Conservation (phyloP, 2,329 filamentous ascomycete genomes). For the Cladophialophora chaetospira region DNA sequence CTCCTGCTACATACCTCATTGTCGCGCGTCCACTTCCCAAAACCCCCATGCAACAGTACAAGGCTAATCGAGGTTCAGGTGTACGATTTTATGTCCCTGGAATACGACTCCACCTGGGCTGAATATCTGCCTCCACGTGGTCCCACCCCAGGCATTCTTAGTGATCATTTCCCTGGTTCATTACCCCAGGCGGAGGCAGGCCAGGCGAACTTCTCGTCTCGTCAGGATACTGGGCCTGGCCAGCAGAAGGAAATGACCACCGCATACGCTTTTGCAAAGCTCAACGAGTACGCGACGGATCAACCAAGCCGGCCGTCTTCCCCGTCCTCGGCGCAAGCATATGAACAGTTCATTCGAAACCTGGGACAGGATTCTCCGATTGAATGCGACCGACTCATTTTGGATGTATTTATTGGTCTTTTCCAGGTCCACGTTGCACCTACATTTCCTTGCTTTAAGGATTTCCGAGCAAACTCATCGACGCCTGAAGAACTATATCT, state of each 20-base stretch:
- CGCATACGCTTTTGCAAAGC: slow-evolving; percentile 7
- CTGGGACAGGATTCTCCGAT: background rate
- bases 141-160: no score
- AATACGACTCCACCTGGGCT: no score
- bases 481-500: background rate
- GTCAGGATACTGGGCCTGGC: background rate
- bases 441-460: background rate
- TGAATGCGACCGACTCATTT: background rate
- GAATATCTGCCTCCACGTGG: no score
- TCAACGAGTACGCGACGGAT: slow-evolving; percentile 2
- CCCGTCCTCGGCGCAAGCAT: background rate
- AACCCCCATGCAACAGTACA: no score
- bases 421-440: background rate
- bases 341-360: background rate
- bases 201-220: background rate
- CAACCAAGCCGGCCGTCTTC: slow-evolving; percentile 1
- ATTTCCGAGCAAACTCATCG: background rate
- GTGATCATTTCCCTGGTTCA: background rate
- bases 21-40: no score
- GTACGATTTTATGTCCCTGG: no score
- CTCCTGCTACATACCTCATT: no score
- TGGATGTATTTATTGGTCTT: slow-evolving; percentile 2
- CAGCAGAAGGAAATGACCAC: background rate
- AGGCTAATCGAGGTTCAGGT: no score
- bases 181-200: background rate